These are phyloP conservation scores for Colletotrichum destructivum DNA, from an alignment of 2,329 filamentous ascomycete species.

Conservation along the genomic window DNA sequence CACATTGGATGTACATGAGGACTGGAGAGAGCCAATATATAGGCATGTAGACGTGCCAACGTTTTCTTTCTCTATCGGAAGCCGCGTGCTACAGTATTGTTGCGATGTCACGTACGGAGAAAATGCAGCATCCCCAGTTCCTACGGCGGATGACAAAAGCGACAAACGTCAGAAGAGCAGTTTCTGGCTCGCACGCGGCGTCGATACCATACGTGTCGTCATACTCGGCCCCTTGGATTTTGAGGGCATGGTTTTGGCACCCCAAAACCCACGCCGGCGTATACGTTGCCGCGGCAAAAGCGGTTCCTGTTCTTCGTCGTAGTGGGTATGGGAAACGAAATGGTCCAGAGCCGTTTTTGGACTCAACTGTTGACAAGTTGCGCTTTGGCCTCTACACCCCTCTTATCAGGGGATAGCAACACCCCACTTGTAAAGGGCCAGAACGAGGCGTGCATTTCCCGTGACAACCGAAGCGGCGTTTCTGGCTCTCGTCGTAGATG, in stretches of 20 bases:
- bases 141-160: neutral
- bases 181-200: neutral
- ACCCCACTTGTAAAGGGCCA: too few species aligned
- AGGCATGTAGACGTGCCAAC: neutral
- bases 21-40: slow-evolving; percentile 1
- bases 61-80: neutral
- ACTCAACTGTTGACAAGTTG: neutral
- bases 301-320: neutral
- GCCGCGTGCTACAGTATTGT: neutral
- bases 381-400: neutral
- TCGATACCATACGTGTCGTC: neutral
- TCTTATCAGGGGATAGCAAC: too few species aligned
- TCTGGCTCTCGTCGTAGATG: too few species aligned
- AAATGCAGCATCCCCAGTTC: neutral
- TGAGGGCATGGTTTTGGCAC: neutral
- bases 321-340: neutral
- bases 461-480: too few species aligned
- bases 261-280: neutral
- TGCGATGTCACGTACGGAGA: neutral
- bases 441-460: too few species aligned
- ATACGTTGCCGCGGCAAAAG: neutral
- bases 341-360: slow-evolving; percentile 5
- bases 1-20: neutral
- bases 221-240: neutral
- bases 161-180: neutral